Base-by-base conservation (phyloP, 148 eudicot genomes). In the Chenopodium quinoa region DNA sequence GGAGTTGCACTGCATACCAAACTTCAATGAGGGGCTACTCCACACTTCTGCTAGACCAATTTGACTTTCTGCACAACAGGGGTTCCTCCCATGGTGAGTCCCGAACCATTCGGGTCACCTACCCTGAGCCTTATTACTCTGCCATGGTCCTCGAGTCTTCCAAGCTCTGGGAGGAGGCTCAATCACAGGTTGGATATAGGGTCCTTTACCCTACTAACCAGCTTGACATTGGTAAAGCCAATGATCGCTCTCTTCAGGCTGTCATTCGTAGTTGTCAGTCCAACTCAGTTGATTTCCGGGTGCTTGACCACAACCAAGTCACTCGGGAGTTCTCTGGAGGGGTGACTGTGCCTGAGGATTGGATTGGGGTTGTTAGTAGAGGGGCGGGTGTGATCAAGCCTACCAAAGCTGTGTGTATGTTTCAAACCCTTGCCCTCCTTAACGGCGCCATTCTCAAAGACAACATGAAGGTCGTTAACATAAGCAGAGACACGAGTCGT, bases 81-180 rank as follows among this genome's bases (percentile, higher is more conserved):
- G 99, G 97, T 6, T 96, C 99, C 71, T 96, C 99, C 76, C 99
- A 96, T 58, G 99, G 99, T 40, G 99, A 96, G 85, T 96, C 99
- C 16, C 87, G 99, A 19, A 94, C 98, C 64, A 70, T 90, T 32
- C 95, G 99, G 1, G 75, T 90, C 79, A 92, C 98, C 63, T 96
- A 96, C 85, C 99, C 99, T 0, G 97, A 93, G 77, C 84, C 79
- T 4, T 91, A 92, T 87, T 96, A 96, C 87, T 25, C 98, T 17
- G 12, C 82, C 64, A 80, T 96, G 92, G 99, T 89, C 47, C 73
- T 88, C 7, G 85, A 91, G 31, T 87, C 99, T 2, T 23, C 79
- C 3, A 74, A 37, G 1, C 89, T 96, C 10, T 96, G 97, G 97
- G 81, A 85, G 54, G 73, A 87, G 40, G 90, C 97, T 22, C 85